A percentile compares a stretch with the other conserved stretches of the same genome.
These are phyloP conservation scores for Artemisia argyi DNA, from an alignment of 129 eudicot species.

Conservation along the genomic window DNA sequence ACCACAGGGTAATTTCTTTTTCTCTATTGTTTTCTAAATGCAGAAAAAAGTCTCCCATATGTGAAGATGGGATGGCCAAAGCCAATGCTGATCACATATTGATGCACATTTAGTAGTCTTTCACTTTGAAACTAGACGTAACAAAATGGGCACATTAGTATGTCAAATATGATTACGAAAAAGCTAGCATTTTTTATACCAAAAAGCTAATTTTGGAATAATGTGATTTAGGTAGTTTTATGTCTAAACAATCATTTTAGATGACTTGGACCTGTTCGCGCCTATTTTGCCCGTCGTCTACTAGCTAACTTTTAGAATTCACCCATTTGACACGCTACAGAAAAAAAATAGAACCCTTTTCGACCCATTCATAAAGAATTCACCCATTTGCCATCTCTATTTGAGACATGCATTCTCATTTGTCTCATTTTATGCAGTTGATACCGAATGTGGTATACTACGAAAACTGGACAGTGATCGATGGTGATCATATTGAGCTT, in stretches of 20 bases:
- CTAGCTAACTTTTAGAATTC: background rate
- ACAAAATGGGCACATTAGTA: no score
- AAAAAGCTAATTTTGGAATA: background rate
- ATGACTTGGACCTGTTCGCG: background rate
- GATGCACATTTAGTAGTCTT: slow-evolving; percentile 25
- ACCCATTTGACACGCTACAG: background rate
- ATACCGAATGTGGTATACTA: slow-evolving; percentile 66
- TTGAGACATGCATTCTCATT: background rate
- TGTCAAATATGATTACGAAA: background rate
- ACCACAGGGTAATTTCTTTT: slow-evolving; percentile 59
- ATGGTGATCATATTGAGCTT: slow-evolving; percentile 83
- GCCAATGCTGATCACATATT: background rate
- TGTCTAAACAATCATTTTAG: background rate
- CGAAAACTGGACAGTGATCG: slow-evolving; percentile 76
- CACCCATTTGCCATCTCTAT: background rate
- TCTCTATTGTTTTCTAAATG: background rate
- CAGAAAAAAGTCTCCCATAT: background rate
- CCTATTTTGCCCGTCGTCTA: no score
- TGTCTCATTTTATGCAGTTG: slow-evolving; percentile 42
- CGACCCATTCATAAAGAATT: background rate
- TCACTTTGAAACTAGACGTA: background rate
- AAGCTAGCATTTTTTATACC: background rate
- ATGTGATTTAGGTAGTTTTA: background rate
- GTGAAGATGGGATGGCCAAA: no score
- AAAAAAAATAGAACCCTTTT: background rate